phyloP scores from a whole-genome alignment of 208 protist genomes.

The Trypanosoma platydactyli region DNA sequence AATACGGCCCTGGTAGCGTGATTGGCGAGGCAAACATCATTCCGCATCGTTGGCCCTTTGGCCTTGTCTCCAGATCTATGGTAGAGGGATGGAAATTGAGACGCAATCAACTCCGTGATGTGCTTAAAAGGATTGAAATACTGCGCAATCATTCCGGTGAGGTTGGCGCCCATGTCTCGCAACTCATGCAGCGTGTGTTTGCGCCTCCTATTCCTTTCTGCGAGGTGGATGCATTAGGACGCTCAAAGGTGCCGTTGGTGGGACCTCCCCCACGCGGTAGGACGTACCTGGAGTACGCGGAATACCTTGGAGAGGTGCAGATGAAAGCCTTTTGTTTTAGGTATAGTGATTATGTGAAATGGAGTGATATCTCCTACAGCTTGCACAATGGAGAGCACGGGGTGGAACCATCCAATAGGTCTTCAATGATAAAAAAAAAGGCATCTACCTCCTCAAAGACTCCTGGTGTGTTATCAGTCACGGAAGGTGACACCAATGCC shows the following conservation, averaged over 20 bases:
- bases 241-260: constrained; percentile 74
- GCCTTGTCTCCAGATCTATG: constrained; percentile 72
- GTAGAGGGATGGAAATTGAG: constrained; percentile 86
- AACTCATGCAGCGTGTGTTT: constrained; percentile 75
- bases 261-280: constrained; percentile 43
- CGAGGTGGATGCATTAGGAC: constrained; percentile 64
- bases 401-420: background rate
- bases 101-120: constrained; percentile 57
- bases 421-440: background rate
- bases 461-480: background rate
- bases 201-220: constrained; percentile 55
- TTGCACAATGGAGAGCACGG: constrained; percentile 26
- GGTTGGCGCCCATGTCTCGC: constrained; percentile 45
- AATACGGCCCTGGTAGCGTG: constrained; percentile 73
- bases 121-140: constrained; percentile 58
- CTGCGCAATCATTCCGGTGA: constrained; percentile 75
- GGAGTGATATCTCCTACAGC: constrained; percentile 83
- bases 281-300: constrained; percentile 62
- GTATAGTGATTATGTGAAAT: constrained; percentile 74
- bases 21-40: constrained; percentile 82
- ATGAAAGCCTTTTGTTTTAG: constrained; percentile 69
- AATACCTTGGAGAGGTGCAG: constrained; percentile 60
- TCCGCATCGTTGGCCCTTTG: constrained; percentile 80
- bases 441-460: background rate
- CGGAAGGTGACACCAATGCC: constrained; percentile 3